Evolutionary conservation across 768 basidiomycete genomes (phyloP).

Genomic region (Kwoniella sp.): DNA sequence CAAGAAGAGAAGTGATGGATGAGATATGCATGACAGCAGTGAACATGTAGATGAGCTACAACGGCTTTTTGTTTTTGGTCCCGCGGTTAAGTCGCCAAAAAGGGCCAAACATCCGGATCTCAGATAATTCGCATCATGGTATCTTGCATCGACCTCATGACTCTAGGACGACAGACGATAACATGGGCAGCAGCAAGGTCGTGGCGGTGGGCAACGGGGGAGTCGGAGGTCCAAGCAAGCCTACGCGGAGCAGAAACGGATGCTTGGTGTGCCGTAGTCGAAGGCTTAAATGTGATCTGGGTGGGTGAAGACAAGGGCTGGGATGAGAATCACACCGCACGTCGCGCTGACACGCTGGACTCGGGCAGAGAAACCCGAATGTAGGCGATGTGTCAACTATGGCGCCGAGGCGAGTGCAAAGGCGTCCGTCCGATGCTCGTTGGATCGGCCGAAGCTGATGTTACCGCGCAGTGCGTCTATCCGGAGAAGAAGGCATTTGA

Average conservation of each 20-base stretch:
- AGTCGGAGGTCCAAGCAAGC: neutral
- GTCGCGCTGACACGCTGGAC: too few species aligned
- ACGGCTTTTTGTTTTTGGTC: too few species aligned
- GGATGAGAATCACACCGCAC: too few species aligned
- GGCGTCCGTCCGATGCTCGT: neutral
- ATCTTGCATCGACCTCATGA: too few species aligned
- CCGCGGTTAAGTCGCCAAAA: too few species aligned
- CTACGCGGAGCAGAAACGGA: slow-evolving; percentile 10
- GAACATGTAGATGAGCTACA: too few species aligned
- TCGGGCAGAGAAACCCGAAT: slow-evolving; percentile 17
- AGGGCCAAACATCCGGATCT: too few species aligned
- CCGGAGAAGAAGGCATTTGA: slow-evolving; percentile 27
- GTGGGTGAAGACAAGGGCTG: too few species aligned
- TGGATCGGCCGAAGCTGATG: neutral
- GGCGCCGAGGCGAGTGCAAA: slow-evolving; percentile 12
- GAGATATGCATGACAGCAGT: neutral
- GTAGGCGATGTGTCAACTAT: slow-evolving; percentile 13
- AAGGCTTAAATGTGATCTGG: slow-evolving; percentile 12
- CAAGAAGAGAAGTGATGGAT: neutral
- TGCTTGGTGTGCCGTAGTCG: slow-evolving; percentile 15
- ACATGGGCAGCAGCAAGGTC: too few species aligned
- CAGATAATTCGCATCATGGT: too few species aligned
- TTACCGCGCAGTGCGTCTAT: slow-evolving; percentile 18
- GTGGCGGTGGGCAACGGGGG: too few species aligned
- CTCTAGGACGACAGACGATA: too few species aligned